These are phyloP conservation scores for Geoglossum cookeanum DNA, from an alignment of 2,329 filamentous ascomycete genomes.

Conservation along the genomic window DNA sequence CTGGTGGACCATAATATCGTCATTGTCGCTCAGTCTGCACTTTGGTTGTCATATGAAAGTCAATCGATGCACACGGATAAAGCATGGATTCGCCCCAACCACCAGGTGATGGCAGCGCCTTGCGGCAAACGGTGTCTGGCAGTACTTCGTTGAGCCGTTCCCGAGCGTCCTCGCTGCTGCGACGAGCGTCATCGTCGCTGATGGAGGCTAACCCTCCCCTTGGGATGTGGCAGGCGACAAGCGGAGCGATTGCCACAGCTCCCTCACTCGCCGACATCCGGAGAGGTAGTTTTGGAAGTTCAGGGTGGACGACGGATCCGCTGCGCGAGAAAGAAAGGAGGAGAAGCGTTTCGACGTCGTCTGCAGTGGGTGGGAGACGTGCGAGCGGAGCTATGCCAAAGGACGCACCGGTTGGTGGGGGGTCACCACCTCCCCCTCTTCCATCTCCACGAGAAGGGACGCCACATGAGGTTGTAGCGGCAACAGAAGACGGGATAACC, in stretches of 20 bases:
- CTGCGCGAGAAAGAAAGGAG: neutral
- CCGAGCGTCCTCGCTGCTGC: neutral
- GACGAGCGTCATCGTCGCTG: neutral
- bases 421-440: neutral
- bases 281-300: conserved; percentile 2
- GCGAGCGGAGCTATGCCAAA: neutral
- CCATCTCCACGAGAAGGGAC: neutral
- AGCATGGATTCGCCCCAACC: neutral
- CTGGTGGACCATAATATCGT: neutral
- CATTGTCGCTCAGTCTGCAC: neutral
- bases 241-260: conserved; percentile 1
- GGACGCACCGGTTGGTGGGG: neutral
- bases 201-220: conserved; percentile 2
- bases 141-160: neutral
- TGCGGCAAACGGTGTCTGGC: neutral
- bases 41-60: neutral
- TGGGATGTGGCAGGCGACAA: conserved; percentile 7
- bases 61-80: neutral
- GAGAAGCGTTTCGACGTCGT: conserved; percentile 1
- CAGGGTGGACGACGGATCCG: conserved; percentile 3
- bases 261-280: conserved; percentile 5
- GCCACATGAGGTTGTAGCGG: no score
- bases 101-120: neutral
- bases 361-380: neutral
- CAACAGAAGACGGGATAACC: neutral